Base-by-base conservation (phyloP, 164 flowering plant species). In the Piper betle region DNA sequence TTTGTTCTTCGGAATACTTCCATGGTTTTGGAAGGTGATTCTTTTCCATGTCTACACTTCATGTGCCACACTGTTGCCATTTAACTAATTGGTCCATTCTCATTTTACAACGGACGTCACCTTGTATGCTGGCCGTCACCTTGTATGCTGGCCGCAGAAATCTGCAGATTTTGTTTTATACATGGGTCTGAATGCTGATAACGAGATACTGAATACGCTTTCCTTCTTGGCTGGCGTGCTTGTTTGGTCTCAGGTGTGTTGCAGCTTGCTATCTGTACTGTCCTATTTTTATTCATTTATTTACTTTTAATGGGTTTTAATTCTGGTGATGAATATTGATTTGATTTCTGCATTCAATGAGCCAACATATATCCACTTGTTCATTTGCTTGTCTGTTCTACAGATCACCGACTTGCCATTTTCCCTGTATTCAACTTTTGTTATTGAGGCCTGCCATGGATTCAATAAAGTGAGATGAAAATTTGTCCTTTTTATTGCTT, bases 381-480 rank as follows among this genome's bases (percentile, higher is more conserved):
- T n/a, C n/a, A n/a, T 18, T 12, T 37, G 4, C 3, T 6, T 58
- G 43, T 18, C 54, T 55, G 41, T 68, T 64, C 6, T 81, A 78
- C 96, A 94, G 97, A 78, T 94, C 20, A 87, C 96, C 42, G 99
- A 94, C 73, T 77, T 94, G 74, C 99, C 99, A 53, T 94, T 94
- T 64, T 94, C 97, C 16, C 71, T 94, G 46, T 91, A 85, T 79
- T 91, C 97, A 56, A 94, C 97, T n/a, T 94, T 94, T 71, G 93
- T 87, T 63, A 84, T 94, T 72, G 99, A 94, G 80, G 82, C 86
- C 17, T 90, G 90, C 52, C 99, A 94, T 73, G 99, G 99, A 71
- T 94, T 94, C 76, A 94, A 94, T 68, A 94, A 94, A 68, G 99
- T 91, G 61, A 13, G 81, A 75, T 20, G 11, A 20, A 37, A 55